Evolutionary conservation across 495 filamentous ascomycete genomes (phyloP), one percentile per base, ranked within the genome.

Genomic region (Astrothelium subdiscretum): DNA sequence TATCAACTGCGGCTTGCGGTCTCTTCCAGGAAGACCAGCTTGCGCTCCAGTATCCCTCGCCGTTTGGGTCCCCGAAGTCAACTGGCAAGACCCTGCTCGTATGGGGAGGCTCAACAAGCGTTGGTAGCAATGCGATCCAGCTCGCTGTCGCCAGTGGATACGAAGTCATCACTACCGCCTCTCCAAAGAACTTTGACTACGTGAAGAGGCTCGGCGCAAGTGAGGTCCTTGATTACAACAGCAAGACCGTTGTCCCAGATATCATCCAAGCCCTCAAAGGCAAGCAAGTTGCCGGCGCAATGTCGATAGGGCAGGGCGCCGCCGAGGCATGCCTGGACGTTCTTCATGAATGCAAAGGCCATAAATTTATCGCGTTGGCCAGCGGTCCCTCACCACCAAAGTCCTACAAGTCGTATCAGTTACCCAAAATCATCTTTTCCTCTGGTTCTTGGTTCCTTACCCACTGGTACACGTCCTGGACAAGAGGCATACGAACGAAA

Each of bases 1-100:
- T 80, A 29, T 73, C 75, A 0, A 83, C 82, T 1, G 79, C 81
- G 12, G 72, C 77, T 1, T 70, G 67, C 26, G 77, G 73, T 0
- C 69, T 85, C 22, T 82, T 76, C 63, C 67, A 71, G 35, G 66
- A 74, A 20, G 68, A 68, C 32, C 67, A 74, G 35, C 74, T 82
- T 4, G 70, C 43, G 62, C 62, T 72, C 0, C 63, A 67, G 1
- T 63, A 44, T 24, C 48, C 20, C 15, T 67, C 68, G 15, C 54
- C 51, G 13, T 5, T 29, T 27, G n/a, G 57, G 18, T 31, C 66
- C 10, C 70, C 66, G 6, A 63, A 68, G n/a, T 18, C 63, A 57
- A 62, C 67, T 48, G 31, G 67, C 44, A 43, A 70, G 40, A 64
- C 59, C 13, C 68, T 78, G 13, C 40, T 78, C 0, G 68, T 78